Evolutionary conservation across 495 filamentous ascomycete genomes (phyloP).

Genomic region (Chaetomium fimeti): DNA sequence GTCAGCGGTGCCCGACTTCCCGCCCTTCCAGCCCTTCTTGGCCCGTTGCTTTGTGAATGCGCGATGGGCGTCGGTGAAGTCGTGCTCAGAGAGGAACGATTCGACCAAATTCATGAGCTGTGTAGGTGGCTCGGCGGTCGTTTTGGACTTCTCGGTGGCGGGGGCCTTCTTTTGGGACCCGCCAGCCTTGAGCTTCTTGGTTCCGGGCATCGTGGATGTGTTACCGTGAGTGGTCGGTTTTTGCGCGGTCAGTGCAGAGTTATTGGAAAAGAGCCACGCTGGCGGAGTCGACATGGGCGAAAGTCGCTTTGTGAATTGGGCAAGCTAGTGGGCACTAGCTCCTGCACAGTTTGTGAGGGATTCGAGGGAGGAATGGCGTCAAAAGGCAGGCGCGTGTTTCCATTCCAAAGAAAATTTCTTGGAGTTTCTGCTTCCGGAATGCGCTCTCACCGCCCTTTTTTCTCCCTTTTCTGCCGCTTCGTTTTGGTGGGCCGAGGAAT

Average conservation of each 20-base stretch:
- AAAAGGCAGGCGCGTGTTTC: slow-evolving; percentile 12
- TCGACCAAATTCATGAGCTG: slow-evolving; percentile 65
- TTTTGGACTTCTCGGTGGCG: slow-evolving; percentile 25
- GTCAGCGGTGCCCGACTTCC: slow-evolving; percentile 34
- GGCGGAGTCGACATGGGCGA: slow-evolving; percentile 40
- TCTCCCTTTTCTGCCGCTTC: slow-evolving; percentile 20
- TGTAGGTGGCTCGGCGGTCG: slow-evolving; percentile 45
- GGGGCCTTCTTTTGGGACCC: slow-evolving; percentile 25
- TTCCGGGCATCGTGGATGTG: slow-evolving; percentile 17
- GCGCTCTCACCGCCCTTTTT: slow-evolving; percentile 25
- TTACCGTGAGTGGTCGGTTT: slow-evolving; percentile 11
- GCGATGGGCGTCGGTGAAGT: slow-evolving; percentile 57
- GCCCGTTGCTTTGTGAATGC: slow-evolving; percentile 59
- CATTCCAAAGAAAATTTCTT: slow-evolving; percentile 16
- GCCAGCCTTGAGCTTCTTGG: slow-evolving; percentile 38
- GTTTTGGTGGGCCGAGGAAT: not conserved
- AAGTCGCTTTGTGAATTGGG: not conserved
- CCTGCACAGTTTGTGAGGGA: slow-evolving; percentile 1
- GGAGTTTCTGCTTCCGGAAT: slow-evolving; percentile 6
- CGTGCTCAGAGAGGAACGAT: slow-evolving; percentile 63
- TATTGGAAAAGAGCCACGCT: slow-evolving; percentile 51
- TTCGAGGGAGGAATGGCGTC: slow-evolving; percentile 1
- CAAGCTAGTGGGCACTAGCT: not conserved
- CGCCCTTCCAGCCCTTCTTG: slow-evolving; percentile 45
- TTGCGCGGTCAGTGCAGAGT: slow-evolving; percentile 21